A percentile compares a stretch with the other conserved stretches of the same genome.
phyloP scores from a whole-genome alignment of 768 basidiomycete genomes.

The Exidia glandulosa region DNA sequence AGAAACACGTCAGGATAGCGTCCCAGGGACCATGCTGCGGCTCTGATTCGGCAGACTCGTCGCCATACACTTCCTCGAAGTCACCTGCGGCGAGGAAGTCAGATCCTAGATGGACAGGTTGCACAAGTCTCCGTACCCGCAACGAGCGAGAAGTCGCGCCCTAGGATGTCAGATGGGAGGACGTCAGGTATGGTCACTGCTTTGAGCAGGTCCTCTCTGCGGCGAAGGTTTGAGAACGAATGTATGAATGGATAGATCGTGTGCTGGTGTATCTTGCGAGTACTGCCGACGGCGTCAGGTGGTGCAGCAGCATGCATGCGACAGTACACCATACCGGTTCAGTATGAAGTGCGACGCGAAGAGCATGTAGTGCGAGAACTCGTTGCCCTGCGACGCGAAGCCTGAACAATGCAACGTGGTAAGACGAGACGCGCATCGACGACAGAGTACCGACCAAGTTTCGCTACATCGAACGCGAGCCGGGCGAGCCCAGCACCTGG shows the following conservation, averaged over 20 bases:
- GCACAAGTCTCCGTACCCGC: slow-evolving; percentile 40
- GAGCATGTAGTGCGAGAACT: slow-evolving; percentile 94
- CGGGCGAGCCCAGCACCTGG: slow-evolving; percentile 87
- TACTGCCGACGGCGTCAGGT: slow-evolving; percentile 33
- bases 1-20: slow-evolving; percentile 89
- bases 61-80: slow-evolving; percentile 85
- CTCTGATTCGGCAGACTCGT: slow-evolving; percentile 34
- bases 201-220: slow-evolving; percentile 49
- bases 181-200: slow-evolving; percentile 74
- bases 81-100: slow-evolving; percentile 43
- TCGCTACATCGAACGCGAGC: slow-evolving; percentile 79
- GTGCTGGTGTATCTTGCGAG: slow-evolving; percentile 53
- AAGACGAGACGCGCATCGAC: background rate
- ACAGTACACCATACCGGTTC: slow-evolving; percentile 50
- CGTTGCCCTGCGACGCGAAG: slow-evolving; percentile 86
- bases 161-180: slow-evolving; percentile 53
- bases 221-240: slow-evolving; percentile 75
- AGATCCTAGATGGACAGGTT: background rate
- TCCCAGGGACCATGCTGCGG: slow-evolving; percentile 77
- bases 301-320: background rate
- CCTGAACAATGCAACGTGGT: slow-evolving; percentile 33
- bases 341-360: slow-evolving; percentile 80
- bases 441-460: slow-evolving; percentile 43
- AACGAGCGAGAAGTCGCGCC: slow-evolving; percentile 68
- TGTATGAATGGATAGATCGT: slow-evolving; percentile 85